phyloP scores from a whole-genome alignment of 768 basidiomycete species.

The Russula dissimulans region DNA sequence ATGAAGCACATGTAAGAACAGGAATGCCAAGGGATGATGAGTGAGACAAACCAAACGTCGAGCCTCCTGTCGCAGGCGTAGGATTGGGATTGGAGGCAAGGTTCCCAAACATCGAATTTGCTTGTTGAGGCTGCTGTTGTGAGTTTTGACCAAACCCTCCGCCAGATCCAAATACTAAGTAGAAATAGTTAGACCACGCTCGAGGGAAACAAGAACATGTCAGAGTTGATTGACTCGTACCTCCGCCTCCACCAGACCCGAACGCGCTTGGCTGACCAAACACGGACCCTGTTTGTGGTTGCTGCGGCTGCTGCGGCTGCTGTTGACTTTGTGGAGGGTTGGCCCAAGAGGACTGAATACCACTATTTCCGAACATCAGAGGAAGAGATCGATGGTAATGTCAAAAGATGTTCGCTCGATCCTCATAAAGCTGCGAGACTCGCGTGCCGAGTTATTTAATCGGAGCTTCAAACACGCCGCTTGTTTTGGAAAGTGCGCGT shows the following conservation, averaged over 20 bases:
- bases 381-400: neutral
- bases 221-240: constrained; percentile 16
- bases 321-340: constrained; percentile 59
- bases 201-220: constrained; percentile 13
- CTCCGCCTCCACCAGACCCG: constrained; percentile 60
- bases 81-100: constrained; percentile 30
- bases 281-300: constrained; percentile 32
- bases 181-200: constrained; percentile 5
- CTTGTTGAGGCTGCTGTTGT: constrained; percentile 43
- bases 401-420: neutral
- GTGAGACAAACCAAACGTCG: constrained; percentile 30
- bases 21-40: constrained; percentile 10
- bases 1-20: constrained; percentile 1
- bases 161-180: constrained; percentile 32
- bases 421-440: neutral
- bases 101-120: constrained; percentile 78
- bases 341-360: constrained; percentile 56
- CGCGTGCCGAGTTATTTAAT: constrained; percentile 7
- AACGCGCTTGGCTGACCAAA: constrained; percentile 68
- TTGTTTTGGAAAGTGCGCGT: constrained; percentile 3
- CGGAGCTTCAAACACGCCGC: constrained; percentile 14
- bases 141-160: constrained; percentile 43
- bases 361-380: constrained; percentile 51
- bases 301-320: constrained; percentile 35
- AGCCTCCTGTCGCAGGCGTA: constrained; percentile 27